phyloP scores from a whole-genome alignment of 2,329 filamentous ascomycete species.

The Fusarium sambucinum region DNA sequence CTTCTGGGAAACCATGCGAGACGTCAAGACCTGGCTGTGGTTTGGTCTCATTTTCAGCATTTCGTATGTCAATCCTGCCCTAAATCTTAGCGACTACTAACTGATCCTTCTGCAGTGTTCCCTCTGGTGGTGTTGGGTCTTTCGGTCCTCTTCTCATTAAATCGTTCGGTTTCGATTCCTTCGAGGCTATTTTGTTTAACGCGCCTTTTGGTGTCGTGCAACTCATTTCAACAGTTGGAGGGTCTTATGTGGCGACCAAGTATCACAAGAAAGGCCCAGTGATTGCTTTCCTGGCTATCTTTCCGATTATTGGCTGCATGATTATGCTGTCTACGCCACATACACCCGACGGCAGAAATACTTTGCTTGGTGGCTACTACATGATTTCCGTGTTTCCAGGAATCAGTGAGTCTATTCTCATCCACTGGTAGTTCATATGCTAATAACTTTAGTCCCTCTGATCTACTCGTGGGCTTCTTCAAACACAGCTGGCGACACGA shows the following conservation, averaged over 20 bases:
- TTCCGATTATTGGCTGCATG: constrained; percentile 61
- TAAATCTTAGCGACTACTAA: neutral
- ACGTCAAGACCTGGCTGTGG: constrained; percentile 60
- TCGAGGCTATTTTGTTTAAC: constrained; percentile 70
- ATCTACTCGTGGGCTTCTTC: constrained; percentile 69
- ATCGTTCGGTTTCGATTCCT: constrained; percentile 67
- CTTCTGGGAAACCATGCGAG: constrained; percentile 54
- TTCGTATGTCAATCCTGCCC: constrained; percentile 53
- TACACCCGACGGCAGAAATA: constrained; percentile 50
- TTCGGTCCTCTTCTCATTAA: constrained; percentile 71
- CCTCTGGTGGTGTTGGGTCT: constrained; percentile 68
- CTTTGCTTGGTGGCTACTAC: constrained; percentile 69
- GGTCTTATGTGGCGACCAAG: constrained; percentile 66
- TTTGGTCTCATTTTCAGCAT: constrained; percentile 63
- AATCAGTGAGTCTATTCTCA: constrained; percentile 33
- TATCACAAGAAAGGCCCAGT: constrained; percentile 69
- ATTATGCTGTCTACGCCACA: constrained; percentile 66
- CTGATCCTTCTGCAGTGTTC: constrained; percentile 50
- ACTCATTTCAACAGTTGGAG: constrained; percentile 69
- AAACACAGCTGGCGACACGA: constrained; percentile 74
- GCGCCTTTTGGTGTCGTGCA: constrained; percentile 72
- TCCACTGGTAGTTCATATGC: accelerated
- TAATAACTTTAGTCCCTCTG: constrained; percentile 57
- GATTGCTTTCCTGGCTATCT: constrained; percentile 66
- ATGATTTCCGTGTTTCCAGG: constrained; percentile 70